phyloP scores from a whole-genome alignment of 2,329 filamentous ascomycete species.

The Simplicillium aogashimaense region DNA sequence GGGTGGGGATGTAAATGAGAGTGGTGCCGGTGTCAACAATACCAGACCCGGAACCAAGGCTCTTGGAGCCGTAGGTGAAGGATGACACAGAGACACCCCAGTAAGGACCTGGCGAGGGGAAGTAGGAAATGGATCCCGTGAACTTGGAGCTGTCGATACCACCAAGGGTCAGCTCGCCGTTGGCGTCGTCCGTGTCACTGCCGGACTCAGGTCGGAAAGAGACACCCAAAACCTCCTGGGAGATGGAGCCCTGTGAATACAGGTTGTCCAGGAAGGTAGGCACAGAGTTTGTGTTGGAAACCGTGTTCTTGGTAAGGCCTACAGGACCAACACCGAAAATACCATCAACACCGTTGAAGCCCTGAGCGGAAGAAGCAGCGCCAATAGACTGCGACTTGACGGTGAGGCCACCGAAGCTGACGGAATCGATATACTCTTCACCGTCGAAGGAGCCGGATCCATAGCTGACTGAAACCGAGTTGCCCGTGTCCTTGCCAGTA shows the following conservation, averaged over 20 bases:
- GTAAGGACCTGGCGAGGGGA: slow-evolving; percentile 9
- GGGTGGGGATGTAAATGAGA: slow-evolving; percentile 15
- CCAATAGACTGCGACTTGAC: slow-evolving; percentile 6
- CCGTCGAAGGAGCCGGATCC: slow-evolving; percentile 16
- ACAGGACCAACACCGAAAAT: slow-evolving; percentile 14
- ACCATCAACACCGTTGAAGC: slow-evolving; percentile 6
- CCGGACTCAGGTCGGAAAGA: slow-evolving; percentile 16
- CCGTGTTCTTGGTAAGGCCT: slow-evolving; percentile 13
- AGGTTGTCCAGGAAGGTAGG: slow-evolving; percentile 18
- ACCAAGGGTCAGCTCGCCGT: slow-evolving; percentile 14
- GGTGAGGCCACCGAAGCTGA: slow-evolving; percentile 19
- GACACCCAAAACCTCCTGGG: slow-evolving; percentile 16
- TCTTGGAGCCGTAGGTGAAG: slow-evolving; percentile 12
- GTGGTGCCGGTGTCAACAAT: slow-evolving; percentile 18
- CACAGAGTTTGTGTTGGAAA: slow-evolving; percentile 13
- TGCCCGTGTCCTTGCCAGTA: slow-evolving; percentile 10
- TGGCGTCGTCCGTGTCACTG: slow-evolving; percentile 13
- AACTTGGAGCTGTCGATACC: slow-evolving; percentile 12
- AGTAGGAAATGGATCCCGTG: slow-evolving; percentile 11
- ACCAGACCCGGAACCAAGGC: slow-evolving; percentile 8
- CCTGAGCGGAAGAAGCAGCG: slow-evolving; percentile 1
- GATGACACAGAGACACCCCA: slow-evolving; percentile 15
- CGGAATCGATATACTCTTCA: slow-evolving; percentile 16
- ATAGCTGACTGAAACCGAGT: slow-evolving; percentile 13
- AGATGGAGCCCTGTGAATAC: slow-evolving; percentile 15